phyloP scores from a whole-genome alignment of 148 eudicot genomes.

The Chenopodium album region DNA sequence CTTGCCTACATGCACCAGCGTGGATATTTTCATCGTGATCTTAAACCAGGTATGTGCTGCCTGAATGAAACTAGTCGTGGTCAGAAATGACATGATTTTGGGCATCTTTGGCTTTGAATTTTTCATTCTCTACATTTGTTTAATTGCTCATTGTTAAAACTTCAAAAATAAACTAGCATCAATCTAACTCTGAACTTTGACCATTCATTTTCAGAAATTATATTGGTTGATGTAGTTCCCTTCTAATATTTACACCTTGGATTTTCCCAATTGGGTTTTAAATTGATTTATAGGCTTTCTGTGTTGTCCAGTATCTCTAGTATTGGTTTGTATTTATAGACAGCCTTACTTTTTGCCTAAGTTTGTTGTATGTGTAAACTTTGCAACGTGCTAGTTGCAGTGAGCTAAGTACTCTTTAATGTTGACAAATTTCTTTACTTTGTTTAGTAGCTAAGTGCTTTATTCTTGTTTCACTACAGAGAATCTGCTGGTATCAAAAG shows the following conservation, averaged over 20 bases:
- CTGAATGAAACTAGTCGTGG: not conserved
- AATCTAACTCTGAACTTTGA: not conserved
- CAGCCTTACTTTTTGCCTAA: not conserved
- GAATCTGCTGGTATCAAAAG: constrained; percentile 81
- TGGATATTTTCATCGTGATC: constrained; percentile 96
- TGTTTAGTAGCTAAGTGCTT: not conserved
- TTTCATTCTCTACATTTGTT: not conserved
- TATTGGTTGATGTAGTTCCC: no score
- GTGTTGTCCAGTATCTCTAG: not conserved
- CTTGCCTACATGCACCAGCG: constrained; percentile 94
- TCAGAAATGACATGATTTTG: not conserved
- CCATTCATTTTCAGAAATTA: no score
- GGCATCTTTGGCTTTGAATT: not conserved
- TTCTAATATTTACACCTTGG: not conserved
- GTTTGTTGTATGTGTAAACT: not conserved
- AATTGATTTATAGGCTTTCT: not conserved
- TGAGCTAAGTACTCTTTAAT: not conserved
- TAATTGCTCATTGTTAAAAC: not conserved
- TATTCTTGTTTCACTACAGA: constrained; percentile 41
- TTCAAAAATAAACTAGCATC: not conserved
- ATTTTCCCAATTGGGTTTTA: not conserved
- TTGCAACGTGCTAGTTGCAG: not conserved
- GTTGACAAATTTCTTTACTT: not conserved
- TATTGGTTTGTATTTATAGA: not conserved
- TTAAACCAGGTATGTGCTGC: constrained; percentile 69